A percentile compares a stretch with the other conserved stretches of the same genome.
These are phyloP conservation scores for Lachnellula occidentalis DNA, from an alignment of 2,329 filamentous ascomycete genomes.

Conservation along the genomic window DNA sequence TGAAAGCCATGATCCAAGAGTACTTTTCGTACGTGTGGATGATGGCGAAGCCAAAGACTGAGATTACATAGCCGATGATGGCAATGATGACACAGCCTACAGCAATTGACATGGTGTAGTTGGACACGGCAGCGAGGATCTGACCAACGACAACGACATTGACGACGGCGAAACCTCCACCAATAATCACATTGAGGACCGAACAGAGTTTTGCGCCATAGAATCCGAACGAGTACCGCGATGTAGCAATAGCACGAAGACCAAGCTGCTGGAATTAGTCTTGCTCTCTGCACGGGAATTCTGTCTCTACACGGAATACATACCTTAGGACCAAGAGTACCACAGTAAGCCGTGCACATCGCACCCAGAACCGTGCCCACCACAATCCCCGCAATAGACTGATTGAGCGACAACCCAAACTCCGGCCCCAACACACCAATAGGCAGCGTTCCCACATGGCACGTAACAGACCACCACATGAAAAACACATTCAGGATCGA, in stretches of 20 bases:
- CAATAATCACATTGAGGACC: slow-evolving; percentile 41
- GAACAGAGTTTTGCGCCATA: slow-evolving; percentile 44
- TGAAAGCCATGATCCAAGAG: slow-evolving; percentile 42
- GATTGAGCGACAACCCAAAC: slow-evolving; percentile 41
- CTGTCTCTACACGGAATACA: no score
- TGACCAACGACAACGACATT: slow-evolving; percentile 42
- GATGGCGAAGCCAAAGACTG: slow-evolving; percentile 33
- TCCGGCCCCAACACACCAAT: slow-evolving; percentile 42
- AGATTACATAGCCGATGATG: slow-evolving; percentile 25
- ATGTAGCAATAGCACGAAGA: slow-evolving; percentile 39
- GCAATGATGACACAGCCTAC: slow-evolving; percentile 32
- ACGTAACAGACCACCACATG: slow-evolving; percentile 40
- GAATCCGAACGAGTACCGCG: slow-evolving; percentile 45
- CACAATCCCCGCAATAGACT: slow-evolving; percentile 37
- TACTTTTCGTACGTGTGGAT: slow-evolving; percentile 45
- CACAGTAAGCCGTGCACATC: slow-evolving; percentile 36
- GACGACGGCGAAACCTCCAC: slow-evolving; percentile 36
- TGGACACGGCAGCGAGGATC: slow-evolving; percentile 27
- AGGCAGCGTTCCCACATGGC: slow-evolving; percentile 35
- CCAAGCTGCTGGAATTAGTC: slow-evolving; percentile 22
- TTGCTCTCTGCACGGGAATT: background rate
- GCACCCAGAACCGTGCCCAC: slow-evolving; percentile 38
- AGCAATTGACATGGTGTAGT: slow-evolving; percentile 37
- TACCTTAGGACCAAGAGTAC: slow-evolving; percentile 38
- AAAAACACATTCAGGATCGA: slow-evolving; percentile 39